Evolutionary conservation across 2,329 filamentous ascomycete genomes (phyloP).

Genomic region (Lomentospora prolificans): DNA sequence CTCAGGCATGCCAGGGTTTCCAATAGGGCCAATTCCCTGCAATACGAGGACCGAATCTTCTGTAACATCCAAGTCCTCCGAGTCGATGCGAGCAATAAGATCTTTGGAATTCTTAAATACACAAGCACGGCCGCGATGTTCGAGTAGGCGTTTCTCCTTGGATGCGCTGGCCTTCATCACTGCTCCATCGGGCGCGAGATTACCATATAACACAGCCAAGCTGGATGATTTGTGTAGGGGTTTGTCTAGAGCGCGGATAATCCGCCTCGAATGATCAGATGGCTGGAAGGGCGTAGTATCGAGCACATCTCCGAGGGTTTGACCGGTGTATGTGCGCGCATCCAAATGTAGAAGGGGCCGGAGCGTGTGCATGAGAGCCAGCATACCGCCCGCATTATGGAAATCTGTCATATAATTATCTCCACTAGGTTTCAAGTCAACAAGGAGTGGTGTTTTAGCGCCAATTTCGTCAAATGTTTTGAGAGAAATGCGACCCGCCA

Average conservation of each 20-base stretch:
- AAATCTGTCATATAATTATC: constrained; percentile 86
- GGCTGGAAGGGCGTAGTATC: constrained; percentile 62
- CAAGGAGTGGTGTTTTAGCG: constrained; percentile 67
- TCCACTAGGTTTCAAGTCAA: constrained; percentile 78
- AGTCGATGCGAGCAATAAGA: constrained; percentile 53
- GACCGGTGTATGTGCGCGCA: constrained; percentile 75
- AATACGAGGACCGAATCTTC: constrained; percentile 61
- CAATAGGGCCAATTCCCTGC: constrained; percentile 80
- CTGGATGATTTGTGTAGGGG: constrained; percentile 68
- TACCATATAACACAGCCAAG: constrained; percentile 72
- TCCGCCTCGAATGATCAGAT: constrained; percentile 31
- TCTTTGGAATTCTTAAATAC: constrained; percentile 70
- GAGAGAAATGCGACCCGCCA: constrained; percentile 55
- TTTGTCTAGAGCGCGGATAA: constrained; percentile 9
- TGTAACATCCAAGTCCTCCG: constrained; percentile 50
- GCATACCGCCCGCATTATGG: constrained; percentile 79
- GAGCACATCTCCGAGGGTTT: constrained; percentile 72
- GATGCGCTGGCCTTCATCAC: constrained; percentile 83
- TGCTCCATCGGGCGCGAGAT: constrained; percentile 72
- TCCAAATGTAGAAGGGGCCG: constrained; percentile 66
- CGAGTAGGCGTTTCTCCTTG: constrained; percentile 56
- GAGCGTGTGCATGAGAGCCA: constrained; percentile 69
- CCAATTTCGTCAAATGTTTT: constrained; percentile 73
- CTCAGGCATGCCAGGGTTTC: constrained; percentile 89
- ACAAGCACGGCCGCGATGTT: constrained; percentile 39